Evolutionary conservation across 129 eudicot species (phyloP), one percentile per base, ranked within the genome.

Genomic region (Sambucus nigra): DNA sequence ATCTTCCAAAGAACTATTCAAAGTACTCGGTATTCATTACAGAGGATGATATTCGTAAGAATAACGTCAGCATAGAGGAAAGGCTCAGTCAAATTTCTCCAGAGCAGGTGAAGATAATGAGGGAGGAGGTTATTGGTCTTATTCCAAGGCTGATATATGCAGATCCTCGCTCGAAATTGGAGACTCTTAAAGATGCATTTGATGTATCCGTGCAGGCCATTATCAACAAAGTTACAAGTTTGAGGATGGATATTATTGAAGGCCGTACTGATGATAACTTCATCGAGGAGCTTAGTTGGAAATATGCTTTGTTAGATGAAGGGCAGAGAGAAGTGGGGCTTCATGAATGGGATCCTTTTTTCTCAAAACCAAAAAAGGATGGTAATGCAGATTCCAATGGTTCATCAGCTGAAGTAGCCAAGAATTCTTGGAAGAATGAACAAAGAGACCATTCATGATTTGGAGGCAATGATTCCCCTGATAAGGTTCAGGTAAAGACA

Each of bases 391-490:
- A 63, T 46, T 27, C 84, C 25, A 65, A 75, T 25, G 64, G 60
- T 60, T 60, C 96, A 54, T 73, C 80, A 2, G 84, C 72, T 7
- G 85, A 70, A 57, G 78, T 76, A 22, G 93, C 83, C 5, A 76
- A 89, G 53, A 84, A 84, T 70, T 89, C 97, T 5, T 80, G 93
- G 93, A 79, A 79, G 64, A 85, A 59, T 16, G 98, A 91, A 78
- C 95, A 78, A 57, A 69, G 87, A 71, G 67, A 69, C 40, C 83
- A 77, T 22, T 86, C 82, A 27, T 76, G 71, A 74, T 29, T 7
- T 54, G 26, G 12, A 24, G 24, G 23, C n/a, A 16, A 31, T 11
- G 7, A 0, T 61, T 19, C 15, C 25, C 47, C 47, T 52, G 27
- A 7, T 29, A 16, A 67, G 46, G 7, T 5, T 31, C 2, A 5